These are phyloP conservation scores for Schwanniomyces etchellsii DNA, from an alignment of 1,139 yeast genomes.

Conservation along the genomic window DNA sequence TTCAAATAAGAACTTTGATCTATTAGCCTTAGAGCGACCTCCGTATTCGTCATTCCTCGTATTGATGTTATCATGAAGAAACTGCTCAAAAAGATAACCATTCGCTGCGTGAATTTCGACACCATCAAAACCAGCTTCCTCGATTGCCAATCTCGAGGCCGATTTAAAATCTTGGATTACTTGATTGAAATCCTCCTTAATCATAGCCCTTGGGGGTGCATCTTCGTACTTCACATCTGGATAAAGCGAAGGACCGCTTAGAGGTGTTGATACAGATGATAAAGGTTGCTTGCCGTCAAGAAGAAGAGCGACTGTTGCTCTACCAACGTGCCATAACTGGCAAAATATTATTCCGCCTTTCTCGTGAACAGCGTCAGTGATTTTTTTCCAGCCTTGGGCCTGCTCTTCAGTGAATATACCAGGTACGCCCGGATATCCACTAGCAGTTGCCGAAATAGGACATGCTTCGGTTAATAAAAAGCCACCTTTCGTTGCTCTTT, in stretches of 20 bases:
- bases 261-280: background rate
- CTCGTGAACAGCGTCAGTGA: conserved; percentile 45
- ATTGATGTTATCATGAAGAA: conserved; percentile 31
- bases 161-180: conserved; percentile 21
- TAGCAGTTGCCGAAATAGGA: conserved; percentile 12
- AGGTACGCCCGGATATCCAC: conserved; percentile 36
- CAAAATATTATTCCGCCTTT: conserved; percentile 44
- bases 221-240: conserved; percentile 6
- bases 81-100: conserved; percentile 34
- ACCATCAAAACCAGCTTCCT: conserved; percentile 36
- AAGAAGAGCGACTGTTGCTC: conserved; percentile 5
- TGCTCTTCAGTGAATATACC: conserved; percentile 46
- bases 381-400: conserved; percentile 43
- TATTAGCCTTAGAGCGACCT: conserved; percentile 57
- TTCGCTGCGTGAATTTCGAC: conserved; percentile 45
- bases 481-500: conserved; percentile 35
- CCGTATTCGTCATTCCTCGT: conserved; percentile 49
- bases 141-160: conserved; percentile 38
- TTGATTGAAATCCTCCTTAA: conserved; percentile 29
- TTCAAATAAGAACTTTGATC: conserved; percentile 53
- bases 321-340: conserved; percentile 49
- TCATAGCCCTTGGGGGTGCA: conserved; percentile 24
- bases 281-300: background rate
- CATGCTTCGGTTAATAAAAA: conserved; percentile 32
- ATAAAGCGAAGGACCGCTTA: background rate